Percentiles rank a stretch among this genome's conserved stretches.
Evolutionary conservation across 2,329 filamentous ascomycete genomes (phyloP).

Genomic region (Colletotrichum sp.): DNA sequence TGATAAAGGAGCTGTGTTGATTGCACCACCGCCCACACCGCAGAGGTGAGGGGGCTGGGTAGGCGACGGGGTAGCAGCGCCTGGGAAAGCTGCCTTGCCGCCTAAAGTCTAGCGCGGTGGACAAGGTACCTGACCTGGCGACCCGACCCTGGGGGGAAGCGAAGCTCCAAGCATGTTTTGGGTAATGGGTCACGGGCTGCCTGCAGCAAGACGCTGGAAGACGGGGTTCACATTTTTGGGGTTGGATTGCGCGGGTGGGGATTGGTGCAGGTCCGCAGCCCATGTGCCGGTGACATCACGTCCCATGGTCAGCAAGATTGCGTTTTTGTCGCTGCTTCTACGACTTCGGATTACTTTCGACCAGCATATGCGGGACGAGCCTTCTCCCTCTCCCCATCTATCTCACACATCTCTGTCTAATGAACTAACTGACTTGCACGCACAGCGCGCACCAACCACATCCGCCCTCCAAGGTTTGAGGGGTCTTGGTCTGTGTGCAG

Average conservation of each 20-base stretch:
- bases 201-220: background rate
- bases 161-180: background rate
- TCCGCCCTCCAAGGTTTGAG: background rate
- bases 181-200: constrained; percentile 11
- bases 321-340: background rate
- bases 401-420: background rate
- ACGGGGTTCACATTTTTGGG: background rate
- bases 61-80: background rate
- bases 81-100: background rate
- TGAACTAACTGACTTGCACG: background rate
- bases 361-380: background rate
- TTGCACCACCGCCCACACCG: background rate
- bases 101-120: background rate
- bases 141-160: background rate
- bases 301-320: background rate
- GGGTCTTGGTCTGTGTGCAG: background rate
- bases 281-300: constrained; percentile 1
- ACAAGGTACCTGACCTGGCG: background rate
- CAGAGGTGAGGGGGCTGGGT: background rate
- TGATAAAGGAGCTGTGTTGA: background rate
- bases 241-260: background rate
- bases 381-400: background rate
- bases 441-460: background rate
- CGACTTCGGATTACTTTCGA: background rate
- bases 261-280: background rate